Base-by-base conservation (phyloP, 140 eudicot genomes). In the Stevia rebaudiana region DNA sequence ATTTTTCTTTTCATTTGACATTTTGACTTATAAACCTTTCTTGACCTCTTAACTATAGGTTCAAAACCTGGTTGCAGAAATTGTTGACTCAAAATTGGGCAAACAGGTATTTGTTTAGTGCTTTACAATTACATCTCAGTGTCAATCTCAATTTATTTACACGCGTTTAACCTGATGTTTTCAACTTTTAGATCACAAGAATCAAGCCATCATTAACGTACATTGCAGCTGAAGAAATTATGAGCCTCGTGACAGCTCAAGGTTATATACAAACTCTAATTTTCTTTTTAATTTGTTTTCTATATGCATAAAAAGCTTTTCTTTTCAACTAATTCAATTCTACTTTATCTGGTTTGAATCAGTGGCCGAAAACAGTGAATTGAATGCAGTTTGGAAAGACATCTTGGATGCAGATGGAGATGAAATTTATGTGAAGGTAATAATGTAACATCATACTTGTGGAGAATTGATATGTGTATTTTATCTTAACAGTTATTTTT, bases 211-310 rank as follows among this genome's bases (percentile, higher is more conserved):
- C 86, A 11, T 87, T 92, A 53, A 88, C 96, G 30, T 92, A 85
- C 51, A 88, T 92, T 68, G 96, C 98, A 41, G 87, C 97, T 48
- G 96, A 88, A 78, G 97, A 92, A 85, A 82, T 92, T 43, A 92
- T 92, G 98, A 85, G 98, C 87, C 95, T 88, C 40, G 98, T 92
- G 42, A 92, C 96, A 48, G 95, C 97, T 70, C 98, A 92, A 81
- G 95, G 98, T 92, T 68, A 62, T 37, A 28, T 49, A 42, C 47
- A 40, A 47, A 67, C 49, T 69, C 17, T 51, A 1, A 23, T 33
- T n/a, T 23, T 40, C 39, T 17, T 11, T 40, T 39, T 31, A 8
- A 7, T 37, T 18, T 42, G 13, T 0, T 47, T 3, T 40, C 62
- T 33, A 30, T 11, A 22, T 42, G 51, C 41, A 13, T 48, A 36